Percentiles rank a stretch among this genome's conserved stretches.
phyloP scores from a whole-genome alignment of 768 basidiomycete genomes.

The Agrocybe chaxingu region DNA sequence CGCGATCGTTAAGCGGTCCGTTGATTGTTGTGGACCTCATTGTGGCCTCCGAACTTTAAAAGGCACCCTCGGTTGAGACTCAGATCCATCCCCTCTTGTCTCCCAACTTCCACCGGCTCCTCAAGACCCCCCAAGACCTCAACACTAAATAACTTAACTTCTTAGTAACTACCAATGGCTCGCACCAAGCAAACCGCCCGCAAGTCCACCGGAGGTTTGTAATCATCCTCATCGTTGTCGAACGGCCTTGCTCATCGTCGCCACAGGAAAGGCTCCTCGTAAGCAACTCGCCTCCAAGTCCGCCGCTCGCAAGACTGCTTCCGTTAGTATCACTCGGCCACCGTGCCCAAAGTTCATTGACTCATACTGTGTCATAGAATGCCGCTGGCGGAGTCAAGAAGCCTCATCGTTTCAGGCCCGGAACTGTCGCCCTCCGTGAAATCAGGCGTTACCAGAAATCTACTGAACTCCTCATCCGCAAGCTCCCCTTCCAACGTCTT shows the following conservation, averaged over 20 bases:
- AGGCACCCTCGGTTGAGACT: conserved; percentile 19
- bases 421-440: conserved; percentile 76
- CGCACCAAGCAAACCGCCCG: conserved; percentile 77
- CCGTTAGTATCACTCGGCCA: conserved; percentile 24
- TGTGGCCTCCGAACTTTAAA: conserved; percentile 21
- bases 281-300: conserved; percentile 60
- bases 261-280: conserved; percentile 54
- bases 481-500: conserved; percentile 68
- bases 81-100: conserved; percentile 15
- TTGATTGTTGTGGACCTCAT: conserved; percentile 15
- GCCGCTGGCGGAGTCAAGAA: conserved; percentile 73
- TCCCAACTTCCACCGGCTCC: conserved; percentile 22
- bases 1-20: conserved; percentile 7
- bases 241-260: neutral
- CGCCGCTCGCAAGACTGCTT: conserved; percentile 56
- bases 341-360: neutral
- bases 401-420: conserved; percentile 78
- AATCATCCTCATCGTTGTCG: neutral
- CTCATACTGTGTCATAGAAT: conserved; percentile 23
- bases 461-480: conserved; percentile 61
- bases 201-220: conserved; percentile 69
- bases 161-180: conserved; percentile 42
- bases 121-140: conserved; percentile 6
- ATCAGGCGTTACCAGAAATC: conserved; percentile 66
- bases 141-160: conserved; percentile 3